Percentiles rank a stretch among this genome's conserved stretches.
phyloP scores from a whole-genome alignment of 352 stramenopile species.

The Plasmopara viticola region DNA sequence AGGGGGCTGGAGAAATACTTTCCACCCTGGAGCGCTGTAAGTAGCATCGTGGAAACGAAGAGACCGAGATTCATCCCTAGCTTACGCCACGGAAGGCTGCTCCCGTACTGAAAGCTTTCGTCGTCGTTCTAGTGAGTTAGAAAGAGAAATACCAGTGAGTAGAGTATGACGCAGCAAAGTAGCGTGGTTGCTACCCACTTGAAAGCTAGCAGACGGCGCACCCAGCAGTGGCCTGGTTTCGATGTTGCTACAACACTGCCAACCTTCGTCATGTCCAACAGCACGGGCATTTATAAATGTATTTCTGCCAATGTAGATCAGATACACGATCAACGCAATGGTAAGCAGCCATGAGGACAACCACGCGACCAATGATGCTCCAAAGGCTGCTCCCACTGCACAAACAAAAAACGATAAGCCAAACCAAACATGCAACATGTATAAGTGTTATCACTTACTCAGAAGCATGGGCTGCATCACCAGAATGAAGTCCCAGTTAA shows the following conservation, averaged over 20 bases:
- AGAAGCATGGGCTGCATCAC: slow-evolving; percentile 88
- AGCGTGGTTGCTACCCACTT: slow-evolving; percentile 10
- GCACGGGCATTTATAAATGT: slow-evolving; percentile 70
- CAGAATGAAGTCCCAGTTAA: slow-evolving; percentile 93
- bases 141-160: too few relatives aligned
- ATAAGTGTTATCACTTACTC: slow-evolving; percentile 14
- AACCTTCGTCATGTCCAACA: slow-evolving; percentile 78
- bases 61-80: slow-evolving; percentile 63
- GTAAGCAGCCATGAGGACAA: slow-evolving; percentile 75
- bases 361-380: slow-evolving; percentile 84
- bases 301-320: slow-evolving; percentile 69
- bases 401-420: not conserved
- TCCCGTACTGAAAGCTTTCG: slow-evolving; percentile 23
- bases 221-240: slow-evolving; percentile 29
- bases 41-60: slow-evolving; percentile 74
- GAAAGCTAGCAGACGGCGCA: slow-evolving; percentile 22
- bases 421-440: not conserved
- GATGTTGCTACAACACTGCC: slow-evolving; percentile 24
- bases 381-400: slow-evolving; percentile 38
- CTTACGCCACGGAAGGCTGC: slow-evolving; percentile 47
- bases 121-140: slow-evolving; percentile 15
- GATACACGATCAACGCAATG: slow-evolving; percentile 74
- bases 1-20: slow-evolving; percentile 78
- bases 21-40: slow-evolving; percentile 88
- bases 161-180: not conserved